A percentile compares a stretch with the other conserved stretches of the same genome.
Conservation (phyloP, 75 land plant species). For the Pinus taeda region DNA sequence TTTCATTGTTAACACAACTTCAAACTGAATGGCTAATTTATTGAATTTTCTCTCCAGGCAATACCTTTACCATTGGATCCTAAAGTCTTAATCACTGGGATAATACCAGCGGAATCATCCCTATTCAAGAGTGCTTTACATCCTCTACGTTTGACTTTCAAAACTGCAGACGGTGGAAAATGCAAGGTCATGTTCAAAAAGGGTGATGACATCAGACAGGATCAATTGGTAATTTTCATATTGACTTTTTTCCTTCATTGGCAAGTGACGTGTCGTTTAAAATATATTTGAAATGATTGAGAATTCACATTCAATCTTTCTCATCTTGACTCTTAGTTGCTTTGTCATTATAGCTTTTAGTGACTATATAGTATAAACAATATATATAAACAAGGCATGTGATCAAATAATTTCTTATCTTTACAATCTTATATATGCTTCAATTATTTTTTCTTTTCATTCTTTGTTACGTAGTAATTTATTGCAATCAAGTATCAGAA, state of each 20-base stretch:
- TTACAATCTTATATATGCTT: no score
- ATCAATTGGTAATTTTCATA: conserved; percentile 68
- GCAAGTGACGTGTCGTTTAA: neutral
- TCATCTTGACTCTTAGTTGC: no score
- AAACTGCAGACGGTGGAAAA: conserved; percentile 71
- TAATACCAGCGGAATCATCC: conserved; percentile 84
- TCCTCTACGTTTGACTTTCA: conserved; percentile 88
- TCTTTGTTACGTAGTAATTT: no score
- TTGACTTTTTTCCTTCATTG: neutral
- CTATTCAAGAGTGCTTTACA: conserved; percentile 86
- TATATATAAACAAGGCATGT: no score
- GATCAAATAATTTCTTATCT: no score
- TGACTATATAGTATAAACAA: no score
- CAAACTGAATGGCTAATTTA: neutral
- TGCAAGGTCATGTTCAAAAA: conserved; percentile 92
- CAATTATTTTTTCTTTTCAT: no score
- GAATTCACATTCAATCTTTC: no score
- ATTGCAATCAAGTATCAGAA: no score
- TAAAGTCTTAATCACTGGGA: conserved; percentile 74
- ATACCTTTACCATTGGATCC: conserved; percentile 88
- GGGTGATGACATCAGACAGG: conserved; percentile 99
- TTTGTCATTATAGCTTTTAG: no score
- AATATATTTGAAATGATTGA: neutral
- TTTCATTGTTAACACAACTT: neutral
- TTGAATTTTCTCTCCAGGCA: conserved; percentile 46